These are phyloP conservation scores for Populus tomentosa DNA, from an alignment of 441 rosid species.

Conservation along the genomic window DNA sequence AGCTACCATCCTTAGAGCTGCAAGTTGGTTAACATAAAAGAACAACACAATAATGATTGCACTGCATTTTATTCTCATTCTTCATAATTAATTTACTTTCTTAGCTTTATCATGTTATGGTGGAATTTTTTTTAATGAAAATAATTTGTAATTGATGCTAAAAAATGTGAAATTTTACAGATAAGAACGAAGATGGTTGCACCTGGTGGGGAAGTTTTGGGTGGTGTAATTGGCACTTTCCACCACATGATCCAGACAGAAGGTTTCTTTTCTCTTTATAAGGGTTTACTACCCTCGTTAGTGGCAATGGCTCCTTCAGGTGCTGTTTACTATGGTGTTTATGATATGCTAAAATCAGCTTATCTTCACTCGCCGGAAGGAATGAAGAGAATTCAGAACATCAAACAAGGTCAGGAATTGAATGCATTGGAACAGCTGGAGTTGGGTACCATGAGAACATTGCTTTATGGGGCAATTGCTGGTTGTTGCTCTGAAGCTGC, in stretches of 20 bases:
- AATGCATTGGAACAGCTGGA: slow-evolving; percentile 78
- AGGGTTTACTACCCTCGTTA: slow-evolving; percentile 78
- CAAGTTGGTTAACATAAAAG: background rate
- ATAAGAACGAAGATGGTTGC: slow-evolving; percentile 84
- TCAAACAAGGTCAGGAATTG: slow-evolving; percentile 61
- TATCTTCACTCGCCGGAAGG: slow-evolving; percentile 87
- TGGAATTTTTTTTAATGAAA: background rate
- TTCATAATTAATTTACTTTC: background rate
- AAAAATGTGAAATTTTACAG: slow-evolving; percentile 33
- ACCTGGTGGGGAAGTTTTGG: slow-evolving; percentile 89
- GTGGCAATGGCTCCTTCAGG: slow-evolving; percentile 94
- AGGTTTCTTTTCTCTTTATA: slow-evolving; percentile 84
- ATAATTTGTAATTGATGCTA: background rate
- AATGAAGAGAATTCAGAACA: slow-evolving; percentile 52
- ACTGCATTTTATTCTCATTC: background rate
- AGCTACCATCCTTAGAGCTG: background rate
- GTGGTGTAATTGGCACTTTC: slow-evolving; percentile 77
- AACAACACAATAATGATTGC: background rate
- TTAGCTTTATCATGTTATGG: background rate
- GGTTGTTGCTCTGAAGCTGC: slow-evolving; percentile 95
- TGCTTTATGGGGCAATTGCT: slow-evolving; percentile 82
- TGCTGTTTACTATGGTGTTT: slow-evolving; percentile 90
- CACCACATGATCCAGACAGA: slow-evolving; percentile 72
- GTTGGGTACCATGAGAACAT: slow-evolving; percentile 73
- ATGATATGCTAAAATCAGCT: slow-evolving; percentile 70